Evolutionary conservation across 2,329 filamentous ascomycete genomes (phyloP), one percentile per base, ranked within the genome.

Genomic region (Septoria linicola): DNA sequence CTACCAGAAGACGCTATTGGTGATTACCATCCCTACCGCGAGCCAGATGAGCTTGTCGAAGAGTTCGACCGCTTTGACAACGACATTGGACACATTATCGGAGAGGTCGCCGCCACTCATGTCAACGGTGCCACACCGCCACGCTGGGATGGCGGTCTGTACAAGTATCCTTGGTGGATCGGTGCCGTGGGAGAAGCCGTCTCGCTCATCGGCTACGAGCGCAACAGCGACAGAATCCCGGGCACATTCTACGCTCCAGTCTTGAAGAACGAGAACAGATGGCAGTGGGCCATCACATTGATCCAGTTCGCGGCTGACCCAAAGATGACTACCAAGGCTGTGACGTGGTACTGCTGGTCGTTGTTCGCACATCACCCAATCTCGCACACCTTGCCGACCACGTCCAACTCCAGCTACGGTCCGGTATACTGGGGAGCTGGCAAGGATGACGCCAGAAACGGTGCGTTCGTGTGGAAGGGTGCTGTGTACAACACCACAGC

Each of bases 151-250:
- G 32, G 41, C 3, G 59, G 55, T 41, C 72, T 72, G 59, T 65
- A 69, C 30, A 80, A 73, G 57, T 59, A 56, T 8, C 65, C 66
- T 2, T 63, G 61, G 58, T 67, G 64, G 81, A 78, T 80, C 42
- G 82, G 81, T 20, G 73, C 78, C 7, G 80, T 87, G 2, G 78
- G 77, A 11, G 84, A 87, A 64, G 83, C 81, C 19, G 74, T 87
- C n/a, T 83, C 79, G 49, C 72, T 86, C 13, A 74, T 87, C 55
- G 80, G 82, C 14, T 80, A 80, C 23, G 84, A 87, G 73, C 75
- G 83, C 49, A 87, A 87, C 67, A 74, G 76, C 3, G 80, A 84
- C 59, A 74, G 76, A 16, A 75, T 84, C 37, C 74, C 76, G 2
- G 79, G 78, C 5, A 75, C 77, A 1, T 72, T 75, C 27, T 53